Base-by-base conservation (phyloP, 208 protist species). In the Acanthamoeba quina region DNA sequence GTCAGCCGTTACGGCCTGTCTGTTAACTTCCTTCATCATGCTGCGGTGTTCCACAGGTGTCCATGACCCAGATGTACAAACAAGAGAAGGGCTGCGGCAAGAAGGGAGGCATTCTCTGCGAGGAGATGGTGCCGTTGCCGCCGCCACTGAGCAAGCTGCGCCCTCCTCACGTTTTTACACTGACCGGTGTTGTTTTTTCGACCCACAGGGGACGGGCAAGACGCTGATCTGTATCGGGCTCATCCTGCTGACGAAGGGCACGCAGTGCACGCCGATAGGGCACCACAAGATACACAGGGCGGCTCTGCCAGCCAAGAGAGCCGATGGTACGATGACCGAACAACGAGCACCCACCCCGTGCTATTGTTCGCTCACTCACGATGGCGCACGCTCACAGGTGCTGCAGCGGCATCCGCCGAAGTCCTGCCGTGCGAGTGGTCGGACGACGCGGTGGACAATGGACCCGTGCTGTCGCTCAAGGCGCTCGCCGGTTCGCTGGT, bases 171-270 rank as follows among this genome's bases (percentile, higher is more conserved):
- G 13, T 5, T 5, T 5, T 5, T 19, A 2, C 1, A 56, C 52
- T 56, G 52, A 56, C 5, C 15, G 2, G 37, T 41, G 37, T 41
- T 41, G 1, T 41, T 76, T 76, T 44, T 5, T 76, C 37, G 5
- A 15, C 24, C 29, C 13, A 24, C 64, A 76, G 90, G 92, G 93
- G 37, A 96, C 95, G 72, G 95, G 95, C 37, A 96, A 96, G 44
- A 96, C 95, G 29, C 56, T 96, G 17, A 96, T 96, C 34, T 95
- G 95, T 88, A 96, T 96, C 29, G 86, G 58, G 29, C 74, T 96
- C 44, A 94, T 96, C 17, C 78, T 96, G 1, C 68, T 89, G 13
- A 96, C 95, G 24, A 82, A 94, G 41, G 95, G 95, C 44, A 94
- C 82, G 34, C 86, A 92, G 34, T 92, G 86, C 60, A 92, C 86